Evolutionary conservation across 83 land plant species (phyloP).

Genomic region (Isoetes engelmannii): DNA sequence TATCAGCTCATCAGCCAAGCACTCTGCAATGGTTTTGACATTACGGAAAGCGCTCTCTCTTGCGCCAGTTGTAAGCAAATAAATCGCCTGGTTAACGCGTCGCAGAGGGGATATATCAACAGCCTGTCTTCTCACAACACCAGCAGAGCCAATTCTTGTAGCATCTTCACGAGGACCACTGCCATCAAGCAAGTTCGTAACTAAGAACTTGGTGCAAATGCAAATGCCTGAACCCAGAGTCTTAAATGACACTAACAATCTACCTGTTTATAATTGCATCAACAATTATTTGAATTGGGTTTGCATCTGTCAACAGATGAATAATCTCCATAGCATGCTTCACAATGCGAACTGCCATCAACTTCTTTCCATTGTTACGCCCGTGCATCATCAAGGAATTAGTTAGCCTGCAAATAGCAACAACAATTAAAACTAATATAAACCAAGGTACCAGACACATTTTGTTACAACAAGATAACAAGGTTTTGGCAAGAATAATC

Average conservation of each 20-base stretch:
- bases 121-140: slow-evolving; percentile 71
- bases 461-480: too few relatives aligned
- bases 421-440: too few relatives aligned
- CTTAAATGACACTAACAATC: background rate
- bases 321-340: slow-evolving; percentile 81
- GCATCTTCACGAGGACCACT: slow-evolving; percentile 85
- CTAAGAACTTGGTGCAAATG: background rate
- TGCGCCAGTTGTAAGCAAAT: slow-evolving; percentile 70
- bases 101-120: slow-evolving; percentile 74
- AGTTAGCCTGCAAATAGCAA: slow-evolving; percentile 30
- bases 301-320: slow-evolving; percentile 55
- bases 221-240: background rate
- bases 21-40: slow-evolving; percentile 69
- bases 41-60: slow-evolving; percentile 65
- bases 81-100: slow-evolving; percentile 66
- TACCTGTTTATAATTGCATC: slow-evolving; percentile 18
- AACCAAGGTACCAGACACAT: too few relatives aligned
- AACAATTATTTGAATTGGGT: slow-evolving; percentile 46
- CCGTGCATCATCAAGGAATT: slow-evolving; percentile 86
- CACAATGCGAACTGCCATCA: slow-evolving; percentile 67
- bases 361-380: slow-evolving; percentile 72
- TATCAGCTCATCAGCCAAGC: slow-evolving; percentile 68
- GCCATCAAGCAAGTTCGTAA: slow-evolving; percentile 8
- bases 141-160: slow-evolving; percentile 68
- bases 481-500: too few relatives aligned